phyloP scores from a whole-genome alignment of 1,284 basidiomycete genomes.

The Papiliotrema fonsecae region DNA sequence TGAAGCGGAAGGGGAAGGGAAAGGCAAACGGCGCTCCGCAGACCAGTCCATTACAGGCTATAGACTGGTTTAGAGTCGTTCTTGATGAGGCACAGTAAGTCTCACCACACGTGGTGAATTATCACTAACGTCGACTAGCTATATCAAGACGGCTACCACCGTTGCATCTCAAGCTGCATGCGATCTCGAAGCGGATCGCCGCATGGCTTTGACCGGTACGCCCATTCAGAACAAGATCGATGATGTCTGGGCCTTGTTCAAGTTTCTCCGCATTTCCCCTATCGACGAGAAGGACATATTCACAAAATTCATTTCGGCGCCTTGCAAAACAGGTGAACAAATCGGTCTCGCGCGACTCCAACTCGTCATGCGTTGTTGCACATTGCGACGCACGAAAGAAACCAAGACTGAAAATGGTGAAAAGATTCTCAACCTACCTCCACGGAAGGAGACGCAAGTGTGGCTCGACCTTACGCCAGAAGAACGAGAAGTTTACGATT shows the following conservation, averaged over 20 bases:
- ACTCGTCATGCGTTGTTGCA: conserved; percentile 94
- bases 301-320: conserved; percentile 87
- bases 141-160: conserved; percentile 92
- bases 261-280: conserved; percentile 86
- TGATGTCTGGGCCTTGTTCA: conserved; percentile 93
- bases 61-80: conserved; percentile 97
- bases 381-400: conserved; percentile 93
- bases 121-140: conserved; percentile 57
- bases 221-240: conserved; percentile 99
- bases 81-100: conserved; percentile 97
- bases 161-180: conserved; percentile 92
- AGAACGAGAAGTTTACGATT: conserved; percentile 84
- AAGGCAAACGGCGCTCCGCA: conserved; percentile 55
- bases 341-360: conserved; percentile 89
- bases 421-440: conserved; percentile 78
- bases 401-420: conserved; percentile 73
- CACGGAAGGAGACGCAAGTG: conserved; percentile 77
- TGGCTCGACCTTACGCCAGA: conserved; percentile 76
- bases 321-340: conserved; percentile 86
- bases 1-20: conserved; percentile 60
- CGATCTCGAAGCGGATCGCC: conserved; percentile 86
- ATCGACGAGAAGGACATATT: conserved; percentile 90
- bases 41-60: conserved; percentile 83
- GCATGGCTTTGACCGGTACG: conserved; percentile 91
- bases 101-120: no score